Evolutionary conservation across 2,329 filamentous ascomycete species (phyloP).

Genomic region (Trichoderma koningii): DNA sequence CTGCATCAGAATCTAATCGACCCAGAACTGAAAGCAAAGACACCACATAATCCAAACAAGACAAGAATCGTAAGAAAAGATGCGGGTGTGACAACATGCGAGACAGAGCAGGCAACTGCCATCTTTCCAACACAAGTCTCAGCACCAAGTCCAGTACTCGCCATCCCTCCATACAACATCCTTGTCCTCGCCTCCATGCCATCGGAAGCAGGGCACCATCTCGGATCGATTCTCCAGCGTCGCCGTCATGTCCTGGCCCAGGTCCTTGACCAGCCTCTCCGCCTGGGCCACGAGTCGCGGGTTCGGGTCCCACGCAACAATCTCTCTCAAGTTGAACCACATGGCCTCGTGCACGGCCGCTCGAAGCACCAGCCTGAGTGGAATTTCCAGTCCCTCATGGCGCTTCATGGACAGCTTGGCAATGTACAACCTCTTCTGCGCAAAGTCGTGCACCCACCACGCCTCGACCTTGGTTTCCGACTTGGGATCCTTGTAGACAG

Average conservation of each 20-base stretch:
- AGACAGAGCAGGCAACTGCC: no score
- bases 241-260: conserved; percentile 37
- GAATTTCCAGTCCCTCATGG: conserved; percentile 22
- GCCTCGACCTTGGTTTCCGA: no score
- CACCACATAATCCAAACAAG: no score
- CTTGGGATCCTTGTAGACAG: no score
- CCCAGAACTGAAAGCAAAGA: no score
- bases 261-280: conserved; percentile 43
- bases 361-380: conserved; percentile 37
- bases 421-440: no score
- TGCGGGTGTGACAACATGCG: no score
- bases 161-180: conserved; percentile 36
- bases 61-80: no score
- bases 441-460: no score
- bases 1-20: no score
- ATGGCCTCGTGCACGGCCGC: conserved; percentile 41
- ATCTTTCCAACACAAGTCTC: neutral
- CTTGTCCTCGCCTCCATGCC: conserved; percentile 37
- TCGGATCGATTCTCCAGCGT: conserved; percentile 39
- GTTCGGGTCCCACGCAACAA: conserved; percentile 44
- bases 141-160: conserved; percentile 36
- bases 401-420: no score
- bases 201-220: conserved; percentile 41
- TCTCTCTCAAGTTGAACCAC: conserved; percentile 37
- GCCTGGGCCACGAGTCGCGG: conserved; percentile 36